Conservation (phyloP, 83 land plant species). For the Diphasiastrum complanatum region DNA sequence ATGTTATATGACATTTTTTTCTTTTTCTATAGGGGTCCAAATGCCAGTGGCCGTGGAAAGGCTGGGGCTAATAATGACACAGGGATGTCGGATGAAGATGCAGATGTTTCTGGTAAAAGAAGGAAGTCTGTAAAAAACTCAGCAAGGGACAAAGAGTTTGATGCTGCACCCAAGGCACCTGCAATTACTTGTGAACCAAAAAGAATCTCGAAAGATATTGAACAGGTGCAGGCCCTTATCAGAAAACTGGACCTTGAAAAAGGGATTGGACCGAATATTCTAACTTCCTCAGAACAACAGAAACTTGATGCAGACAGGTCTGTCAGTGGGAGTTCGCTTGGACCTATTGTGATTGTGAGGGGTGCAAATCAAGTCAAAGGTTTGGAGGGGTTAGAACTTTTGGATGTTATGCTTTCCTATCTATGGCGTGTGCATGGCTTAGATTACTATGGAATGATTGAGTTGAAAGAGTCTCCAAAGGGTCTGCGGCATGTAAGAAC, state of each 20-base stretch:
- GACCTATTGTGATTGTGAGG: slow-evolving; percentile 81
- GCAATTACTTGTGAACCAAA: slow-evolving; percentile 63
- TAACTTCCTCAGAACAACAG: slow-evolving; percentile 46
- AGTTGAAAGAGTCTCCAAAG: slow-evolving; percentile 65
- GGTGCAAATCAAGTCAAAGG: slow-evolving; percentile 84
- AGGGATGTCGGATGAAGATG: slow-evolving; percentile 82
- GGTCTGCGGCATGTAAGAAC: slow-evolving; percentile 86
- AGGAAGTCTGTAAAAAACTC: slow-evolving; percentile 59
- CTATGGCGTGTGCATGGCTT: slow-evolving; percentile 95
- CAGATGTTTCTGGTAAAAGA: slow-evolving; percentile 58
- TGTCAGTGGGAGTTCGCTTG: slow-evolving; percentile 50
- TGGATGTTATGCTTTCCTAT: slow-evolving; percentile 83
- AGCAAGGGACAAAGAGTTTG: slow-evolving; percentile 54
- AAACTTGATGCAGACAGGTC: slow-evolving; percentile 57
- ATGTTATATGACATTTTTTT: slow-evolving; percentile 1
- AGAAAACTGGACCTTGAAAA: slow-evolving; percentile 87
- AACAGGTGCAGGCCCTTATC: slow-evolving; percentile 61
- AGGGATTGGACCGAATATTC: slow-evolving; percentile 78
- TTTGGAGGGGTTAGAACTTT: slow-evolving; percentile 80
- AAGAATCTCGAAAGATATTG: slow-evolving; percentile 71
- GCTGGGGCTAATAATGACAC: neutral
- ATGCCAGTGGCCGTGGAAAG: slow-evolving; percentile 26
- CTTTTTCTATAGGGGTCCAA: slow-evolving; percentile 65
- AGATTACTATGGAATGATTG: slow-evolving; percentile 92
- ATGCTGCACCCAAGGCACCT: slow-evolving; percentile 81